Percentiles rank a stretch among this genome's conserved stretches.
These are phyloP conservation scores for Plantago elongata DNA, from an alignment of 257 asterid genomes.

Conservation along the genomic window DNA sequence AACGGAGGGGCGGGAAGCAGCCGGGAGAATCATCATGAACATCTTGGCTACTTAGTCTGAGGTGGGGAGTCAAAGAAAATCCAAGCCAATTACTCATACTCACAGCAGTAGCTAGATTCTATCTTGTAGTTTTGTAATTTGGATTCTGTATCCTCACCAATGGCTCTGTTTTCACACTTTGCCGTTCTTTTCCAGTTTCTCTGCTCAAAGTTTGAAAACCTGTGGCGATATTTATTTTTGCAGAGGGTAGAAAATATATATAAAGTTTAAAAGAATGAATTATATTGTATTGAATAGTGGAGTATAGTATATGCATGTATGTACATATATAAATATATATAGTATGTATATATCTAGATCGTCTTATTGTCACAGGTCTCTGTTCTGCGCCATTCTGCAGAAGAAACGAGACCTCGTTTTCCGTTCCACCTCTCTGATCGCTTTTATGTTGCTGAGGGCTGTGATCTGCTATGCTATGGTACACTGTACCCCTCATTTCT, in stretches of 20 bases:
- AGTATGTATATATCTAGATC: constrained; percentile 21
- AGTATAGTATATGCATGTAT: background rate
- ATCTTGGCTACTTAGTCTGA: constrained; percentile 36
- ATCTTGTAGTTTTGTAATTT: constrained; percentile 6
- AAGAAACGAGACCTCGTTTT: constrained; percentile 48
- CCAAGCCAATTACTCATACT: constrained; percentile 71
- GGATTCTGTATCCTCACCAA: constrained; percentile 19
- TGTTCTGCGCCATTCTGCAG: constrained; percentile 35
- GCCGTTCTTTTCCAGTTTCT: constrained; percentile 14
- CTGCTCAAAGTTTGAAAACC: constrained; percentile 54
- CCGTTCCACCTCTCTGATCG: constrained; percentile 48
- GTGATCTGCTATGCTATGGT: background rate
- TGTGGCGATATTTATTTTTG: constrained; percentile 10
- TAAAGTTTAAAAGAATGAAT: too few species aligned
- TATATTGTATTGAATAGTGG: background rate
- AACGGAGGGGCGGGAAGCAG: constrained; percentile 29
- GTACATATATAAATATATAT: too few species aligned
- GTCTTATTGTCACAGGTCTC: constrained; percentile 24
- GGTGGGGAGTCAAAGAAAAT: constrained; percentile 60
- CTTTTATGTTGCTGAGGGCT: constrained; percentile 7
- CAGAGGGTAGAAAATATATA: background rate
- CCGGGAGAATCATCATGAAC: constrained; percentile 22
- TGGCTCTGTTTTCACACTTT: constrained; percentile 12
- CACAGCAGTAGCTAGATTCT: background rate
- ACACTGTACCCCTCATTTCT: too few species aligned